These are phyloP conservation scores for Verticillium alfalfae DNA, from an alignment of 2,329 filamentous ascomycete genomes.

Conservation along the genomic window DNA sequence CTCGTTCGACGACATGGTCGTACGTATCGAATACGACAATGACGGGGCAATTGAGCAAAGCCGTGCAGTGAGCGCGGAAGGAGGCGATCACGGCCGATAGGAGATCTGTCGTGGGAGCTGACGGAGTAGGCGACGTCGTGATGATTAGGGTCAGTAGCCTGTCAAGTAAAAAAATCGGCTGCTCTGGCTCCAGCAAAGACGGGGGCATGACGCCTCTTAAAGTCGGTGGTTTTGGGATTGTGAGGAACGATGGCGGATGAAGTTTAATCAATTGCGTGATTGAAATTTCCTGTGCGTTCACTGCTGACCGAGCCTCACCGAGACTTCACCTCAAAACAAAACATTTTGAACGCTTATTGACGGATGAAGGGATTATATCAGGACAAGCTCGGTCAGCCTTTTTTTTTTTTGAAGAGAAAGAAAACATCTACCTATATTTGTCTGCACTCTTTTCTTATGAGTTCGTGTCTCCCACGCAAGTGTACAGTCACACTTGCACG, in stretches of 20 bases:
- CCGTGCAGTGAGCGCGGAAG: slow-evolving; percentile 34
- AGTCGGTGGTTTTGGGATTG: background rate
- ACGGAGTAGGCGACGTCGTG: slow-evolving; percentile 51
- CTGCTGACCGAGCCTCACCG: background rate
- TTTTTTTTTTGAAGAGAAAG: no score
- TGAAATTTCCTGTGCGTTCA: background rate
- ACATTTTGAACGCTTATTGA: no score
- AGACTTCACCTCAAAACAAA: background rate
- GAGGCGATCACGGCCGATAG: slow-evolving; percentile 39
- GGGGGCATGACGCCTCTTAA: background rate
- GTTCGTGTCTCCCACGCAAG: no score
- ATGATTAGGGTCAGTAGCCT: slow-evolving; percentile 36
- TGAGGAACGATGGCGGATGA: background rate
- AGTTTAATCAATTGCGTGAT: background rate
- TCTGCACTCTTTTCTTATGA: no score
- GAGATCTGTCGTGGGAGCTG: slow-evolving; percentile 45
- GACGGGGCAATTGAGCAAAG: slow-evolving; percentile 34
- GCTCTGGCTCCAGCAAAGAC: background rate
- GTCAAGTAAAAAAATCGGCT: background rate
- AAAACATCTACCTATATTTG: no score
- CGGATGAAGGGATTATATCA: no score
- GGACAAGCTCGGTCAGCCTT: no score
- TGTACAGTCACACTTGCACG: no score
- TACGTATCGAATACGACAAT: slow-evolving; percentile 49
- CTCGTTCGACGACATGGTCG: slow-evolving; percentile 35